Base-by-base conservation (phyloP, 371 early-diverging fungal genomes). In the Amoeboaphelidium protococcarum region DNA sequence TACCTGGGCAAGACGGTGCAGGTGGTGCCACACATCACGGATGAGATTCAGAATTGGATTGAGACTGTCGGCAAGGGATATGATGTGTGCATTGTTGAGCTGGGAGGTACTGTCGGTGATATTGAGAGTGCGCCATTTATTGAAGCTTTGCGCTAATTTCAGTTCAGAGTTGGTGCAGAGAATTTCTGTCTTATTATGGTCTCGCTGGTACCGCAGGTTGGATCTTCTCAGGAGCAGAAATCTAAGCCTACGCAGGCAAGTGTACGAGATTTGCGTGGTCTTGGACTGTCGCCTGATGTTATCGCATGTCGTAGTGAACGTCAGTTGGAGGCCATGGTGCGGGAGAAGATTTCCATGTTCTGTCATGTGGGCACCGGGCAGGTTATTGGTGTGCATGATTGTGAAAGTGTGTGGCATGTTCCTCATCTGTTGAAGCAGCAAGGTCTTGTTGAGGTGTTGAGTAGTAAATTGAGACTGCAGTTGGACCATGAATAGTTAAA, bases 21-120 rank as follows among this genome's bases (percentile, higher is more conserved):
- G 61, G 88, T 96, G 0, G 92, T 96, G 12, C 97, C 98, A 22
- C 96, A 97, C 62, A 73, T 96, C 47, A 94, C 97, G 23, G 80
- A 97, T 62, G 88, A 82, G 23, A 86, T 97, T 54, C 91, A 94
- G 66, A 78, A 86, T 57, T 94, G 92, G 88, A 75, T 98, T 41
- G 84, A 90, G 62, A 74, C 84, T 43, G 91, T 94, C 3, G 79
- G 81, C 21, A 66, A 67, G 27, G 69, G 68, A 47, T 95, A 98
- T 25, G 97, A 95, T 60, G 82, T 96, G 40, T 92, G 97, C 65
- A 89, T 98, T 51, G 78, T 99, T 53, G 99, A 99, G 65, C 70
- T 99, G 31, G 98, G 99, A 51, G 99, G 98, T 47, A 92, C 97
- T 25, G 90, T 98, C 4, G 97, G 97, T 55, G 98, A 97, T 62